A percentile compares a stretch with the other conserved stretches of the same genome.
Conservation (phyloP, 768 basidiomycete genomes). For the Tremella mesenterica region DNA sequence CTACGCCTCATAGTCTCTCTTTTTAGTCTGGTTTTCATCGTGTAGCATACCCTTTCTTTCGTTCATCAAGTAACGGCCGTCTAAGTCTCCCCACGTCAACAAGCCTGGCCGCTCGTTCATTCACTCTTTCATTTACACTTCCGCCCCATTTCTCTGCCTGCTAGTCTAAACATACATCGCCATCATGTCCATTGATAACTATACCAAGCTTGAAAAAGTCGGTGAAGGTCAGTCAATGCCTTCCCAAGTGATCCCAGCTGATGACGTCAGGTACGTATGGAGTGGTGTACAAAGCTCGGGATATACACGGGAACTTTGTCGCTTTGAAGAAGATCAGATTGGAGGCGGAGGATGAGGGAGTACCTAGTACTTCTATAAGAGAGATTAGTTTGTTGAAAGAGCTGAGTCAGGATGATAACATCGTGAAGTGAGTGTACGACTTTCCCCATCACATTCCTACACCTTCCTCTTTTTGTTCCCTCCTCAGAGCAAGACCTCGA, state of each 20-base stretch:
- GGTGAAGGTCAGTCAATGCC: slow-evolving; percentile 58
- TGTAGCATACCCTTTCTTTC: too few species aligned
- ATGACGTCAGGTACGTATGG: slow-evolving; percentile 81
- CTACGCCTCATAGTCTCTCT: too few species aligned
- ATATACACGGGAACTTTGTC: slow-evolving; percentile 70
- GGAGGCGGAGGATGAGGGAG: slow-evolving; percentile 97
- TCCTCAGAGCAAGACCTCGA: background rate
- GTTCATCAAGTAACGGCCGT: too few species aligned
- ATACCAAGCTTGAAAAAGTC: slow-evolving; percentile 95
- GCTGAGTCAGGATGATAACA: slow-evolving; percentile 79
- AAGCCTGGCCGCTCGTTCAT: too few species aligned
- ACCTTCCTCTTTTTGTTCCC: background rate
- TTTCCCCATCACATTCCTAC: background rate
- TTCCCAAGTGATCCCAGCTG: background rate
- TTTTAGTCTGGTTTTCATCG: too few species aligned
- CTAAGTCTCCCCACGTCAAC: too few species aligned
- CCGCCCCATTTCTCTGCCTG: too few species aligned
- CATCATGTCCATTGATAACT: slow-evolving; percentile 53
- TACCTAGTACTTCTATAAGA: slow-evolving; percentile 93
- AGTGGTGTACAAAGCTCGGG: slow-evolving; percentile 94
- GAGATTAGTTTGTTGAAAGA: slow-evolving; percentile 97
- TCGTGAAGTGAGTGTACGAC: slow-evolving; percentile 59
- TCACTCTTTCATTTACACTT: too few species aligned
- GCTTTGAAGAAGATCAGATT: slow-evolving; percentile 98
- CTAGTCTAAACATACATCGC: background rate